Base-by-base conservation (phyloP, 192 early-diverging fungal species). In the Cladochytrium replicatum region DNA sequence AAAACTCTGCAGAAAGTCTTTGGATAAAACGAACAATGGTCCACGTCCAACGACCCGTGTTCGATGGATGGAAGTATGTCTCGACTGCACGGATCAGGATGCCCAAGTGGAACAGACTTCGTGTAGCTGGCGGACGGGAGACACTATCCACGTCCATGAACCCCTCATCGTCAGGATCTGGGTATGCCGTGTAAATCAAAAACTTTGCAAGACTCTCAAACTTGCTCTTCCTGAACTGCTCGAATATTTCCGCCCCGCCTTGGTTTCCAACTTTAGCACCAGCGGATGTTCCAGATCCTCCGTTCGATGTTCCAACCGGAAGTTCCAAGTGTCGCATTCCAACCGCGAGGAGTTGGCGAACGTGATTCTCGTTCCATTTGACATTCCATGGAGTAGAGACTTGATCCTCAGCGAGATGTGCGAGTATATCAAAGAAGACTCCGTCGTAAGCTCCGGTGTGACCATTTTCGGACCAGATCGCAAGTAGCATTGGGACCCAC, bases 21-120 rank as follows among this genome's bases (percentile, higher is more conserved):
- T 82, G 78, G 47, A 87, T 32, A 49, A 96, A 84, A 13, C 74
- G 65, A 0, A 86, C 72, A 4, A 97, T 73, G 4, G 64, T 61
- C 37, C 69, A 68, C 17, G 85, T 86, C 93, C 93, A 97, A 41
- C 57, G 53, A 2, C 93, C 93, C 52, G 71, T 68, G 68, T 97
- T 97, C n/a, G 87, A 88, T 8, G 93, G 93, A 61, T 97, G 89
- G 51, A 74, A 90, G 54, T 82, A 94, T 0, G 84, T 81, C 63
- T 97, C 93, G 23, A 81, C 77, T 39, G 89, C 87, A 49, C 83
- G 84, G 43, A 97, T 85, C 19, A 93, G 49, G 50, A 83, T 74
- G 8, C 67, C 60, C 34, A 97, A 70, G 50, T 82, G 76, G 27
- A 15, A 38, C 8, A 31, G 27, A 17, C 61, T 7, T 11, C 43